These are phyloP conservation scores for Clonostachys chloroleuca DNA, from an alignment of 2,329 filamentous ascomycete species.

Conservation along the genomic window DNA sequence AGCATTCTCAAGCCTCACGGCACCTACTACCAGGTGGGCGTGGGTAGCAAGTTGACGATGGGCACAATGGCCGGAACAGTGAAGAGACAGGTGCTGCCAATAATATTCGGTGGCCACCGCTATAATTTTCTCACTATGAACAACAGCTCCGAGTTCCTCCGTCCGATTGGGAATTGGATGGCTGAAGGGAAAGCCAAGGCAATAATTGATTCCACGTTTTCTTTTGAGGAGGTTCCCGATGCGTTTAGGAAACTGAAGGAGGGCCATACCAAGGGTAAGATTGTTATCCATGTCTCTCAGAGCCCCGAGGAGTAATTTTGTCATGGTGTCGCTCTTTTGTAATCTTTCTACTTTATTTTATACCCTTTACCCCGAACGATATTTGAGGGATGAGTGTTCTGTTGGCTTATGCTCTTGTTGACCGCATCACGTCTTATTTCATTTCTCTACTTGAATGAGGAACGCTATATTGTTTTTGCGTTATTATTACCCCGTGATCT, in stretches of 20 bases:
- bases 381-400: too few relatives aligned
- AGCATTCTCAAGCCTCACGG: constrained; percentile 43
- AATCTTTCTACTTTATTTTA: too few relatives aligned
- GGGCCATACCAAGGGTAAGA: constrained; percentile 55
- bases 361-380: too few relatives aligned
- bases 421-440: too few relatives aligned
- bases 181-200: constrained; percentile 51
- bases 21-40: constrained; percentile 46
- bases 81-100: constrained; percentile 17
- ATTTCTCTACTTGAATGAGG: too few relatives aligned
- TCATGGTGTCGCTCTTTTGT: too few relatives aligned
- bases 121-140: constrained; percentile 32
- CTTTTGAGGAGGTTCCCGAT: constrained; percentile 48
- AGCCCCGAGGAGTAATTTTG: too few relatives aligned
- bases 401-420: too few relatives aligned
- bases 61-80: not conserved
- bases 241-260: constrained; percentile 56
- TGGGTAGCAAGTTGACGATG: constrained; percentile 17
- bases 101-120: constrained; percentile 31
- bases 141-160: constrained; percentile 38
- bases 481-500: too few relatives aligned
- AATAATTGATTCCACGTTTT: constrained; percentile 49
- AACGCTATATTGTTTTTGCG: too few relatives aligned
- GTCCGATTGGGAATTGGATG: constrained; percentile 49
- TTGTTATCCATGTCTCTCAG: constrained; percentile 30